A percentile compares a stretch with the other conserved stretches of the same genome.
Conservation (phyloP, 768 basidiomycete genomes). For the Gloeophyllum trabeum region DNA sequence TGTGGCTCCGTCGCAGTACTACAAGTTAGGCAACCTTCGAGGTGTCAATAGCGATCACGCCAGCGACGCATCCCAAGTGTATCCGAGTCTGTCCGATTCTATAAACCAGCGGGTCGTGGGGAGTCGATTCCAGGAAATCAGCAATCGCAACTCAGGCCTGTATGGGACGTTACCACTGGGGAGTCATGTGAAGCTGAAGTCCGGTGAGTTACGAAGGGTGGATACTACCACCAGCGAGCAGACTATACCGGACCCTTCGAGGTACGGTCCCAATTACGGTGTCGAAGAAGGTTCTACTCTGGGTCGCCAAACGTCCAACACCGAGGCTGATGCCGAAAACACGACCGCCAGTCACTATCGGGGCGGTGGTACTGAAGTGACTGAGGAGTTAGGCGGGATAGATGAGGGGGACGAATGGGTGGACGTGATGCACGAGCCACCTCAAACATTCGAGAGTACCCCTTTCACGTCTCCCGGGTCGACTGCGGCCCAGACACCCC, state of each 20-base stretch:
- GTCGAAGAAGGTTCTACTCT: conserved; percentile 5
- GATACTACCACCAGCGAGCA: conserved; percentile 15
- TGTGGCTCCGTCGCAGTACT: conserved; percentile 71
- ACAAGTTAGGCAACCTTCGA: conserved; percentile 53
- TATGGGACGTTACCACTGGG: conserved; percentile 53
- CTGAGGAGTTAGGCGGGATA: too few relatives aligned
- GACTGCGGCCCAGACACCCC: conserved; percentile 15
- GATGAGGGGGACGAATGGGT: conserved; percentile 43
- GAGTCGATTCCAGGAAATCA: conserved; percentile 61
- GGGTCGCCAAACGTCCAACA: not conserved
- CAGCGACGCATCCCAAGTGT: conserved; percentile 25
- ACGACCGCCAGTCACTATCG: too few relatives aligned
- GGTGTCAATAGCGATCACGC: conserved; percentile 52
- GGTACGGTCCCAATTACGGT: conserved; percentile 45
- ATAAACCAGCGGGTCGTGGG: conserved; percentile 53
- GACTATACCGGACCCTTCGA: conserved; percentile 38
- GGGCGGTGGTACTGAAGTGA: too few relatives aligned
- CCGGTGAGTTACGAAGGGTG: conserved; percentile 34
- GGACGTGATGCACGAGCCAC: conserved; percentile 36
- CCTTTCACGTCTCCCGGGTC: conserved; percentile 6
- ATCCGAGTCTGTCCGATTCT: conserved; percentile 43
- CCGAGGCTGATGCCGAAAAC: too few relatives aligned
- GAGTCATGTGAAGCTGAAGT: conserved; percentile 39
- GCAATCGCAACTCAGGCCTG: conserved; percentile 41
- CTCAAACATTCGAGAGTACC: conserved; percentile 24